Base-by-base conservation (phyloP, 805 yeast species). In the Pichia cabralensis region DNA sequence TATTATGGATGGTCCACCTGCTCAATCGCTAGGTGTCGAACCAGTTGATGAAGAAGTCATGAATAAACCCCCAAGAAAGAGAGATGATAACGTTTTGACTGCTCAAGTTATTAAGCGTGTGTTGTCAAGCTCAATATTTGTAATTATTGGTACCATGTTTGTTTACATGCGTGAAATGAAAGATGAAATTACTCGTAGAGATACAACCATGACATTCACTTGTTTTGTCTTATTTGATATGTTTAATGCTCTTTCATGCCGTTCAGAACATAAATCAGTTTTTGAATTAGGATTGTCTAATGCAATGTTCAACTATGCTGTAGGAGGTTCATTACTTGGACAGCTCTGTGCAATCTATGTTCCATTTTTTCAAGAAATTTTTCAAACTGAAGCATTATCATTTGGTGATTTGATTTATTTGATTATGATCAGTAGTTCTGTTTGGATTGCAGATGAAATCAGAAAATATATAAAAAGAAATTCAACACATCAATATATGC, bases 1-100 rank as follows among this genome's bases (percentile, higher is more conserved):
- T 43, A 68, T 89, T 38, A 89, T 89, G 98, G 98, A 89, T 62
- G 98, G 98, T 1, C 98, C 98, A 9, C 98, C 98, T 4, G 97
- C 97, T 2, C 98, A 89, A 62, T 82, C 95, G 0, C 65, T 89
- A 28, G 98, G 98, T 39, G 97, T 92, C 22, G 98, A 89, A 60
- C 94, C 96, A 1, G 97, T 89, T 11, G 97, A 89, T 52, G 86
- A 81, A 42, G 94, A 81, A 55, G 95, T 89, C 25, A 88, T 89
- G 96, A 75, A 71, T 43, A 82, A 80, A 53, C 96, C 97, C n/a
- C 98, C 98, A 35, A 76, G 99, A 60, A 70, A 76, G 34, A 76
- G 96, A 54, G 67, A 73, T 37, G 97, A 89, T 42, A 78, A 78
- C 50, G 92, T 92, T 38, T 62, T 92, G 46, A 85, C 96, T 2